Conservation (phyloP, 495 filamentous ascomycete genomes). For the Tuber brumale region DNA sequence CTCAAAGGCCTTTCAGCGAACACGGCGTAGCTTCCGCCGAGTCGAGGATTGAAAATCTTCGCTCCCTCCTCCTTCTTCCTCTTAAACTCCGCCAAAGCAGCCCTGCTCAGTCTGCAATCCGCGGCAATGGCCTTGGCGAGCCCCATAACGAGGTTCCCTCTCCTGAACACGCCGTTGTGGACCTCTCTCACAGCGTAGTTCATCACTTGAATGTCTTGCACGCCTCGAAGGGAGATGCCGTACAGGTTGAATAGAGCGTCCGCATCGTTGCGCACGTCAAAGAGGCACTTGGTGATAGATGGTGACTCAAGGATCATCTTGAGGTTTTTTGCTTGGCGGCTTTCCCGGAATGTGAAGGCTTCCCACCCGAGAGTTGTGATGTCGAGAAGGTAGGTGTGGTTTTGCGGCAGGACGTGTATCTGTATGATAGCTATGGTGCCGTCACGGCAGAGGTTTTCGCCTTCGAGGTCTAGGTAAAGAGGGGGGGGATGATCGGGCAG, state of each 20-base stretch:
- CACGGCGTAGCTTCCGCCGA: constrained; percentile 48
- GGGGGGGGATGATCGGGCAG: constrained; percentile 43
- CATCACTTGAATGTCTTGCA: constrained; percentile 55
- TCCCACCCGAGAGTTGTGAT: constrained; percentile 45
- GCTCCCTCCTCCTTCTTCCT: constrained; percentile 45
- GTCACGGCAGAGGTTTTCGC: constrained; percentile 47
- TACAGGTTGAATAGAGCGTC: constrained; percentile 52
- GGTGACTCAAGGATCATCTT: constrained; percentile 49
- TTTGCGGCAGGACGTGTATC: constrained; percentile 42
- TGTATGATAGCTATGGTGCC: constrained; percentile 51
- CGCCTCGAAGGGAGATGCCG: constrained; percentile 43
- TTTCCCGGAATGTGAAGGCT: constrained; percentile 46
- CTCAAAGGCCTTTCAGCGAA: constrained; percentile 49
- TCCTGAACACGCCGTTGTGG: constrained; percentile 21
- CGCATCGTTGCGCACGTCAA: constrained; percentile 54
- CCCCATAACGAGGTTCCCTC: constrained; percentile 35
- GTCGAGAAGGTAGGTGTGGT: constrained; percentile 49
- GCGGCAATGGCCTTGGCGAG: constrained; percentile 48
- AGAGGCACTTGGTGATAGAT: constrained; percentile 49
- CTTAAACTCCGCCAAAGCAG: constrained; percentile 42
- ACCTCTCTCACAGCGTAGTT: constrained; percentile 45
- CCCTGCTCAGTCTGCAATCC: constrained; percentile 33
- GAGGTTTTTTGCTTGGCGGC: constrained; percentile 43
- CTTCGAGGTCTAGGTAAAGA: constrained; percentile 55
- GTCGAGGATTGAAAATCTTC: constrained; percentile 44